Conservation (phyloP, 2,329 filamentous ascomycete genomes). For the Penicillium sp. region DNA sequence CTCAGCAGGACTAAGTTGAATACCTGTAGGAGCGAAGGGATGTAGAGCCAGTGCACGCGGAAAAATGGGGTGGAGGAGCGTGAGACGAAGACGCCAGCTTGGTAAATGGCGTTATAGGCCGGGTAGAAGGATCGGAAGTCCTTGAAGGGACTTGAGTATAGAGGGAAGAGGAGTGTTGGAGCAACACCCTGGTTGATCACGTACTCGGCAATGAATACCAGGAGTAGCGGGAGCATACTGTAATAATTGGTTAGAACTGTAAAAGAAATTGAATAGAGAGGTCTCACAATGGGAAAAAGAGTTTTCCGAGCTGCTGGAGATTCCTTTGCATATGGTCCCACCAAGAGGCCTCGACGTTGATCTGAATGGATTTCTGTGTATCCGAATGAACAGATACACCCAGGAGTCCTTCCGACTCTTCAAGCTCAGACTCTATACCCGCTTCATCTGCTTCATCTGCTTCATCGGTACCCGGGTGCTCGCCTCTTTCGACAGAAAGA, state of each 20-base stretch:
- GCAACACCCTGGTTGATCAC: constrained; percentile 95
- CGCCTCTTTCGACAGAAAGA: constrained; percentile 50
- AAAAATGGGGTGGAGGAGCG: constrained; percentile 87
- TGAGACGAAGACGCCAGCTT: constrained; percentile 92
- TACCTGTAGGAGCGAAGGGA: constrained; percentile 79
- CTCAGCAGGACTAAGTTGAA: constrained; percentile 73
- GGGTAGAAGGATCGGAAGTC: constrained; percentile 89
- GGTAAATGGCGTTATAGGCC: constrained; percentile 91
- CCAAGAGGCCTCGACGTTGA: constrained; percentile 12
- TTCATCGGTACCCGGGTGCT: constrained; percentile 40
- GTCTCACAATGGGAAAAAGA: constrained; percentile 71
- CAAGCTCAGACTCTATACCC: constrained; percentile 13
- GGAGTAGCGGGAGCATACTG: constrained; percentile 82
- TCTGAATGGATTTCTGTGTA: constrained; percentile 20
- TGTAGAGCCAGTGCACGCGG: constrained; percentile 76
- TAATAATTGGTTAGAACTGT: constrained; percentile 11
- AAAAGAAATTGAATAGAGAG: background rate
- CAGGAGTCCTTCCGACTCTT: constrained; percentile 35
- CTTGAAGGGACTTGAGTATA: constrained; percentile 72
- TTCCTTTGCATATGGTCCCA: constrained; percentile 50
- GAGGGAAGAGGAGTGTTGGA: constrained; percentile 84
- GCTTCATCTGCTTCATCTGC: constrained; percentile 29
- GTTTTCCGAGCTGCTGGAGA: constrained; percentile 64
- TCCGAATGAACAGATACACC: constrained; percentile 19
- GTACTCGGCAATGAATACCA: constrained; percentile 96